Evolutionary conservation across 768 basidiomycete genomes (phyloP), one percentile per base, ranked within the genome.

Genomic region (Lentinus brumalis): DNA sequence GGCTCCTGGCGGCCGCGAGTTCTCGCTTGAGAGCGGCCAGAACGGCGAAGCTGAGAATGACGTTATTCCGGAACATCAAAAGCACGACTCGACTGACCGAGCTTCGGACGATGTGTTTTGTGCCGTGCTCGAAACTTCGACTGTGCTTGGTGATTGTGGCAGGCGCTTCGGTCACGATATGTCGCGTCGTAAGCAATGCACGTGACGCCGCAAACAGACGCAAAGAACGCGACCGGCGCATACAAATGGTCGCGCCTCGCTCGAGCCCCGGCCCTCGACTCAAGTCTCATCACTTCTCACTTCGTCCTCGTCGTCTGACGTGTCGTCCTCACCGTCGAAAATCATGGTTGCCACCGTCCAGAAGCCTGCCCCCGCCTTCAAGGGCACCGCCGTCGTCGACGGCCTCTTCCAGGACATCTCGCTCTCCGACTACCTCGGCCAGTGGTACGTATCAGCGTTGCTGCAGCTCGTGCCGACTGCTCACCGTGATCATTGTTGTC

Each of bases 361-460:
- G 79, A 88, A 86, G 66, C 89, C 92, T 54, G 94, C 94, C 50
- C 94, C 94, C 54, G 70, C 77, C n/a, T 94, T 94, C 79, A 85
- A 78, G 59, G 86, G 87, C 52, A 81, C 86, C 41, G 86, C 88
- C 64, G 89, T 96, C 67, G 78, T 86, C 63, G 87, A 91, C 49
- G 89, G 92, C 55, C 72, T 82, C 62, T 95, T 97, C 77, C 81
- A 87, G 69, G 86, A 94, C 30, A 74, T 93, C 57, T 86, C 89
- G n/a, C 76, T 94, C 52, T 74, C 81, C 1, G 84, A 89, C 64
- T 93, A 80, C 75, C 76, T 83, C 32, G 93, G 94, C 38, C 83
- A 92, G 88, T 96, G 93, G 93, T 93, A 65, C 18, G 80, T 69
- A 50, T 52, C 26, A 52, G 52, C 55, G 57, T 45, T 61, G n/a